A percentile compares a stretch with the other conserved stretches of the same genome.
These are phyloP conservation scores for Taphrina communis DNA, from an alignment of 1,139 yeast genomes.

Conservation along the genomic window DNA sequence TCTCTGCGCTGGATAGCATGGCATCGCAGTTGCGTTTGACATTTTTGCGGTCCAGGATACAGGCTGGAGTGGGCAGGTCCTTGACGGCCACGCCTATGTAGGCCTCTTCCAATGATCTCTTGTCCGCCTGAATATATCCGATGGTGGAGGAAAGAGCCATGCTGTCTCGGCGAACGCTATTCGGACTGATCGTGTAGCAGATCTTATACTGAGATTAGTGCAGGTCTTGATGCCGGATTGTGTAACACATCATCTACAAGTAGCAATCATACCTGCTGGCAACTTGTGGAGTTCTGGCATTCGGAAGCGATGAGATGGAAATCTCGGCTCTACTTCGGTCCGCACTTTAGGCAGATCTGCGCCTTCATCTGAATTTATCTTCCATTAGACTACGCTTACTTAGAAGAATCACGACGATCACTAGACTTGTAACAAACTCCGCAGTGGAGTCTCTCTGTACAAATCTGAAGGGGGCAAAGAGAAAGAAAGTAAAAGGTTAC, in stretches of 20 bases:
- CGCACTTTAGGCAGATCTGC: slow-evolving; percentile 13
- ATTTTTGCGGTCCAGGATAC: slow-evolving; percentile 55
- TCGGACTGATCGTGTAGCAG: too few species aligned
- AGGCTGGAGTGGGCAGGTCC: slow-evolving; percentile 63
- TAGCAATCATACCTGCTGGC: neutral
- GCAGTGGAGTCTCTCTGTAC: too few species aligned
- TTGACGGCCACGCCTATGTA: slow-evolving; percentile 49
- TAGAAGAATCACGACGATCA: too few species aligned
- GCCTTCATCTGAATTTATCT: slow-evolving; percentile 17
- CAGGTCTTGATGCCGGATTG: too few species aligned
- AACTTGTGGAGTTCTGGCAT: neutral
- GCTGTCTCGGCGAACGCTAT: too few species aligned
- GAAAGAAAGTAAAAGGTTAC: too few species aligned
- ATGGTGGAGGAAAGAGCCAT: slow-evolving; percentile 25
- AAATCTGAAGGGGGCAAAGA: too few species aligned
- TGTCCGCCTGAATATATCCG: slow-evolving; percentile 11
- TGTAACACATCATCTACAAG: too few species aligned
- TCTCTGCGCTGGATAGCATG: slow-evolving; percentile 54
- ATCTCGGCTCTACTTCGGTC: neutral
- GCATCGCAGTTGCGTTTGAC: slow-evolving; percentile 54
- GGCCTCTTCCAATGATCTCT: slow-evolving; percentile 44
- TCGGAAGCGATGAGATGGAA: neutral
- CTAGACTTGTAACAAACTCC: too few species aligned
- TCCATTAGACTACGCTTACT: neutral
- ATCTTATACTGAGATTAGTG: too few species aligned